Conservation (phyloP, 2,329 filamentous ascomycete genomes). For the Diaporthe sp. region DNA sequence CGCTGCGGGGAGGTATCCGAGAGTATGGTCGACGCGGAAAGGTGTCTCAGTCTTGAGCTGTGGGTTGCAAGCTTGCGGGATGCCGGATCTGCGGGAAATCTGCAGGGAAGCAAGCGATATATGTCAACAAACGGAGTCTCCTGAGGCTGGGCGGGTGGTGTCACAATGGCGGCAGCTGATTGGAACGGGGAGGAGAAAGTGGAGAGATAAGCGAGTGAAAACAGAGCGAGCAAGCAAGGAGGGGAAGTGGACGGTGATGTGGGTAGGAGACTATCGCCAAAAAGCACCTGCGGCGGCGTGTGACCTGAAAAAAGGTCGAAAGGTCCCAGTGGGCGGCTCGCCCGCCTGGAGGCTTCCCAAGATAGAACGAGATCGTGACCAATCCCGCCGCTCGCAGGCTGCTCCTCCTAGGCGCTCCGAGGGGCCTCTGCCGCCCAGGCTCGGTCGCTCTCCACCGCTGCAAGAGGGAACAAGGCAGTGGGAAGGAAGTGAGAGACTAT, state of each 20-base stretch:
- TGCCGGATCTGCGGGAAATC: conserved; percentile 27
- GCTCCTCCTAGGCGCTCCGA: conserved; percentile 8
- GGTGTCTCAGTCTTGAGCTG: conserved; percentile 29
- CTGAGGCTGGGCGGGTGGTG: conserved; percentile 22
- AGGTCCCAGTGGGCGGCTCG: conserved; percentile 28
- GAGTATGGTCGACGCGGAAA: conserved; percentile 13
- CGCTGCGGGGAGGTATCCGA: conserved; percentile 20
- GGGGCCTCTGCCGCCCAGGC: neutral
- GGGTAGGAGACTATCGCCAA: conserved; percentile 33
- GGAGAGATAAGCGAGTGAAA: conserved; percentile 28
- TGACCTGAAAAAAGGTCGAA: conserved; percentile 31
- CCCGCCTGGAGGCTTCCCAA: conserved; percentile 25
- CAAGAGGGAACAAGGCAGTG: conserved; percentile 7
- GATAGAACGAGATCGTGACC: conserved; percentile 25
- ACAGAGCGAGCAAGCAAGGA: conserved; percentile 10
- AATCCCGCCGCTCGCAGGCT: conserved; percentile 18
- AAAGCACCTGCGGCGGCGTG: conserved; percentile 33
- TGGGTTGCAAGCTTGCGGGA: conserved; percentile 14
- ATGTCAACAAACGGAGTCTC: conserved; percentile 34
- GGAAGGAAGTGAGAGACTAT: neutral
- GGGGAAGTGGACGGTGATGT: conserved; percentile 9
- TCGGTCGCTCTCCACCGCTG: conserved; percentile 9
- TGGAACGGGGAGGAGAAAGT: conserved; percentile 22
- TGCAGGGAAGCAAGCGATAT: conserved; percentile 36
- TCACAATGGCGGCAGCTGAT: conserved; percentile 16